Conservation (phyloP, 345 rosid species). For the Jatropha curcas region DNA sequence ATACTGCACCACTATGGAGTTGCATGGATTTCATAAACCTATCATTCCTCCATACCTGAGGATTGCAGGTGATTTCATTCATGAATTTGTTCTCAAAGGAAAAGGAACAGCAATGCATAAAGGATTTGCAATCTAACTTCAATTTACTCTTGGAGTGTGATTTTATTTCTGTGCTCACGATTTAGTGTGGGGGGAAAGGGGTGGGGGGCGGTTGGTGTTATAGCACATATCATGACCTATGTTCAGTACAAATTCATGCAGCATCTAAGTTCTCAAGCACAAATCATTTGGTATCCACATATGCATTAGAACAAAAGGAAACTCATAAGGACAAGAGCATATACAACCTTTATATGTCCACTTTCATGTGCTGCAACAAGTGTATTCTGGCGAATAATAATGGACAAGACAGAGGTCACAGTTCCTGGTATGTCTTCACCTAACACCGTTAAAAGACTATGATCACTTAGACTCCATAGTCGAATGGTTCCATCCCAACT, state of each 20-base stretch:
- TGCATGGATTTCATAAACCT: conserved; percentile 48
- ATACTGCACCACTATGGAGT: conserved; percentile 62
- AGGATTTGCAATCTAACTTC: background rate
- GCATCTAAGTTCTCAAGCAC: background rate
- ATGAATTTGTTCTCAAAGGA: conserved; percentile 3
- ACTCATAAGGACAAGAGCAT: conserved; percentile 6
- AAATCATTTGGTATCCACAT: conserved; percentile 4
- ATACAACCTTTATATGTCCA: conserved; percentile 70
- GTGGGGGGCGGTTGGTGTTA: no score
- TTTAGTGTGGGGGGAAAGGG: no score
- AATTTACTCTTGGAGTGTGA: background rate
- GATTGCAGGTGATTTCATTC: conserved; percentile 1
- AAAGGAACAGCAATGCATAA: background rate
- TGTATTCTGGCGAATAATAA: conserved; percentile 43
- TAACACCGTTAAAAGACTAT: conserved; percentile 68
- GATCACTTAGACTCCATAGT: conserved; percentile 85
- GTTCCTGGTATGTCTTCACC: conserved; percentile 58
- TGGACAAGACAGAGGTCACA: conserved; percentile 57
- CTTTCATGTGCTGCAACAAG: conserved; percentile 72
- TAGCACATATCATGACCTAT: background rate
- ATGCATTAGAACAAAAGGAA: background rate
- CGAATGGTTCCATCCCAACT: conserved; percentile 93
- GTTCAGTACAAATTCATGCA: background rate
- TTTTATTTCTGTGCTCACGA: no score
- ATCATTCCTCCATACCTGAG: conserved; percentile 82